A percentile compares a stretch with the other conserved stretches of the same genome.
These are phyloP conservation scores for Aphanomyces astaci DNA, from an alignment of 352 stramenopile genomes.

Conservation along the genomic window DNA sequence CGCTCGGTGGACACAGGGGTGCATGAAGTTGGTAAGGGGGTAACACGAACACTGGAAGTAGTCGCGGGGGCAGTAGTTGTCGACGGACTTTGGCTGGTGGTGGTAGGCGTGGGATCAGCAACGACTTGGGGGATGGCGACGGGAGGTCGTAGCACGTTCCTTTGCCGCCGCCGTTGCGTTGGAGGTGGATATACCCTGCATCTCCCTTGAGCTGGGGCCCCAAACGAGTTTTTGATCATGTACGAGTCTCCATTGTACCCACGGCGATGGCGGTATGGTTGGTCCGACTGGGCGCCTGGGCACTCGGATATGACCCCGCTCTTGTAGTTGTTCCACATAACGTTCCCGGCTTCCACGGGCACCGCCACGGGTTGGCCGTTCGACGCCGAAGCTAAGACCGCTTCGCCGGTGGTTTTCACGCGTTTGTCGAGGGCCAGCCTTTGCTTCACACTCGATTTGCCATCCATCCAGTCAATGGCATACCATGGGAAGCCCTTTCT, in stretches of 20 bases:
- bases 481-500: not conserved
- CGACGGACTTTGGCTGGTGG: no score
- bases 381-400: conserved; percentile 81
- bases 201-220: conserved; percentile 28
- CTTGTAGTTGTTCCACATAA: conserved; percentile 95
- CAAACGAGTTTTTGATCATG: conserved; percentile 32
- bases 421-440: not conserved
- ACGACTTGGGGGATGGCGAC: not conserved
- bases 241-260: conserved; percentile 23
- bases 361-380: conserved; percentile 90
- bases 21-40: no score
- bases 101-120: not conserved
- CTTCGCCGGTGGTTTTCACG: conserved; percentile 67
- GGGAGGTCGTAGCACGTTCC: conserved; percentile 9
- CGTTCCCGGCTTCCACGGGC: conserved; percentile 89
- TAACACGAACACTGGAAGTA: no score
- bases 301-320: conserved; percentile 75
- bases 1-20: no score
- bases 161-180: conserved; percentile 18
- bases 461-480: not conserved
- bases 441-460: not conserved
- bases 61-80: no score
- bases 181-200: conserved; percentile 27
- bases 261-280: conserved; percentile 63
- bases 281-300: conserved; percentile 89